Conservation (phyloP, 495 filamentous ascomycete genomes). For the Xylaria curta region DNA sequence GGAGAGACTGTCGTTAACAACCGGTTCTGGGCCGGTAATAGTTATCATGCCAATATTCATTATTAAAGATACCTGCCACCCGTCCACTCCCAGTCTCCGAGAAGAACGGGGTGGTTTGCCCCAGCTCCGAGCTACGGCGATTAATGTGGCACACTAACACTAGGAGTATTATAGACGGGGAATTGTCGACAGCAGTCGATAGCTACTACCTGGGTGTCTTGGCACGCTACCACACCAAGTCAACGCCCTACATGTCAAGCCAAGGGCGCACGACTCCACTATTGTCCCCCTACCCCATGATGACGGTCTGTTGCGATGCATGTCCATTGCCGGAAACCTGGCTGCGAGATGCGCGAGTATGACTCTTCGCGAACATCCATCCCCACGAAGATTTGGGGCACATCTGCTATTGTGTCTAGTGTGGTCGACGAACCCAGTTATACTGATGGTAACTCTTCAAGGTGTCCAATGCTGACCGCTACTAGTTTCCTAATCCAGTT, state of each 20-base stretch:
- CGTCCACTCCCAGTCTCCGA: not conserved
- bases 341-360: not conserved
- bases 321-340: conserved; percentile 9
- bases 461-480: conserved; percentile 2
- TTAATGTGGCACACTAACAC: not conserved
- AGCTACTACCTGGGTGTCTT: conserved; percentile 9
- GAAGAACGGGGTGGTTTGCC: not conserved
- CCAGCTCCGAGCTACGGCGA: conserved; percentile 24
- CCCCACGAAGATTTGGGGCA: not conserved
- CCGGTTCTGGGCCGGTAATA: not conserved
- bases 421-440: conserved; percentile 14
- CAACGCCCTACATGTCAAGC: conserved; percentile 43
- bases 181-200: not conserved
- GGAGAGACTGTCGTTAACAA: not conserved
- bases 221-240: conserved; percentile 4
- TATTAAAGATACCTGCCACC: conserved; percentile 4
- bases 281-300: conserved; percentile 24
- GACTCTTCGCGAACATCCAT: conserved; percentile 12
- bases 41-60: not conserved
- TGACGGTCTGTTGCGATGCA: not conserved
- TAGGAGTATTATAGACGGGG: not conserved
- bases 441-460: not conserved
- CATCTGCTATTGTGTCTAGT: not conserved
- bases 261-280: conserved; percentile 42
- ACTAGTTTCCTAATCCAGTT: conserved; percentile 1